Conservation (phyloP, 176 grass and related monocot genomes). For the Carex scoparia region DNA sequence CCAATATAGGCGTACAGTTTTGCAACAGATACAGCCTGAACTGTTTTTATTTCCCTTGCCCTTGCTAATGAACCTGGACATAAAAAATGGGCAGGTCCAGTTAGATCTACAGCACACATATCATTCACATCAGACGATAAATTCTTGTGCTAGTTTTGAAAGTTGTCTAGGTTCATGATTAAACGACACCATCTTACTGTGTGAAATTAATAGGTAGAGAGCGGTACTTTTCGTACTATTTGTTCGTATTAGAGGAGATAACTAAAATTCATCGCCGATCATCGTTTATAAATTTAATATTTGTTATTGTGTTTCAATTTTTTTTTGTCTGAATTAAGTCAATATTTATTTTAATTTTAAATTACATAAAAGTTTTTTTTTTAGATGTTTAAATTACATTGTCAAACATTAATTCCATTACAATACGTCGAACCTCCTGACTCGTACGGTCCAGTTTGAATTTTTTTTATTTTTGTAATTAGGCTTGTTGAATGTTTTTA, state of each 20-base stretch:
- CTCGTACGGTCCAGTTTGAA: too few relatives aligned
- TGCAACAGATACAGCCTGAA: not conserved
- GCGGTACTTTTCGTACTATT: too few relatives aligned
- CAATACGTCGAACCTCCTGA: too few relatives aligned
- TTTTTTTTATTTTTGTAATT: too few relatives aligned
- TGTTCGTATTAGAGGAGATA: too few relatives aligned
- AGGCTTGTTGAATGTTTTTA: too few relatives aligned
- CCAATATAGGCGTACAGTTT: not conserved
- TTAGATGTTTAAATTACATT: not conserved
- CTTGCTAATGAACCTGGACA: slow-evolving; percentile 8
- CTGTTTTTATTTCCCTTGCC: not conserved
- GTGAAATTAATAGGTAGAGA: not conserved
- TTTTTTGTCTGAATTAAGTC: not conserved
- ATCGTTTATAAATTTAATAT: too few relatives aligned
- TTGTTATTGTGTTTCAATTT: not conserved
- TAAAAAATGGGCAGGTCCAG: not conserved
- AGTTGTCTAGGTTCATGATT: slow-evolving; percentile 12
- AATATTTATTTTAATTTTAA: not conserved
- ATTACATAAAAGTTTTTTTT: too few relatives aligned
- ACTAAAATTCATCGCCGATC: too few relatives aligned
- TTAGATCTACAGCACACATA: not conserved
- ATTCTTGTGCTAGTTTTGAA: not conserved
- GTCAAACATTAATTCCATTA: too few relatives aligned
- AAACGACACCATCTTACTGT: not conserved
- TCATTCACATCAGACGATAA: not conserved